These are phyloP conservation scores for Aspergillus japonicus DNA, from an alignment of 2,329 filamentous ascomycete species.

Conservation along the genomic window DNA sequence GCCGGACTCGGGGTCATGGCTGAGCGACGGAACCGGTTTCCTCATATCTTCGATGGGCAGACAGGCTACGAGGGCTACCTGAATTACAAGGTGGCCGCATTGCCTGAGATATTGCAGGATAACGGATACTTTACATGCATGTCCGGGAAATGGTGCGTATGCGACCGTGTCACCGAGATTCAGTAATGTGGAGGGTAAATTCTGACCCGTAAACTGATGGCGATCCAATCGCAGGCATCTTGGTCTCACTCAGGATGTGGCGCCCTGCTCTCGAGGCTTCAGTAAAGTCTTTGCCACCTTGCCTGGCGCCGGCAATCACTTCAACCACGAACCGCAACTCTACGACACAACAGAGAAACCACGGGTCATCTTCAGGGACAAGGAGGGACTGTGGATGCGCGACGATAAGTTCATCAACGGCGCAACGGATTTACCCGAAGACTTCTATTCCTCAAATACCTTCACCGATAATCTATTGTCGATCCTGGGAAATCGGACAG, in stretches of 20 bases:
- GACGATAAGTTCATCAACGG: slow-evolving; percentile 15
- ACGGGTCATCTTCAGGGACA: slow-evolving; percentile 12
- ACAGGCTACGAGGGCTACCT: slow-evolving; percentile 53
- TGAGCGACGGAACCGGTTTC: slow-evolving; percentile 22
- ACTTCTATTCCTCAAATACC: slow-evolving; percentile 35
- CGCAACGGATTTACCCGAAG: slow-evolving; percentile 14
- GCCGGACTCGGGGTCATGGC: slow-evolving; percentile 33
- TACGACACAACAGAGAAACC: slow-evolving; percentile 2
- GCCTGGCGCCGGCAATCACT: slow-evolving; percentile 37
- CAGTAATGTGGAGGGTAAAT: too few relatives aligned
- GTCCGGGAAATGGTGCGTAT: slow-evolving; percentile 57
- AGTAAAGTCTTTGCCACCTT: slow-evolving; percentile 9
- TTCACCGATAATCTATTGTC: slow-evolving; percentile 30
- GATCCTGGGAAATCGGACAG: slow-evolving; percentile 33
- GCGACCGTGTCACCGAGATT: too few relatives aligned
- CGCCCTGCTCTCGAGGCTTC: too few relatives aligned
- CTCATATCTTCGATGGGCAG: slow-evolving; percentile 23
- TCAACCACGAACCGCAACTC: slow-evolving; percentile 30
- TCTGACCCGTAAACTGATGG: too few relatives aligned
- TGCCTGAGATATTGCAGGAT: slow-evolving; percentile 60
- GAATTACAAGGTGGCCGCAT: slow-evolving; percentile 58
- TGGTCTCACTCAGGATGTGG: too few relatives aligned
- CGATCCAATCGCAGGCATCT: too few relatives aligned
- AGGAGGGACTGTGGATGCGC: slow-evolving; percentile 9
- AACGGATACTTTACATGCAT: slow-evolving; percentile 61